These are phyloP conservation scores for Paracoccidioides lutzii DNA, from an alignment of 2,329 filamentous ascomycete species.

Conservation along the genomic window DNA sequence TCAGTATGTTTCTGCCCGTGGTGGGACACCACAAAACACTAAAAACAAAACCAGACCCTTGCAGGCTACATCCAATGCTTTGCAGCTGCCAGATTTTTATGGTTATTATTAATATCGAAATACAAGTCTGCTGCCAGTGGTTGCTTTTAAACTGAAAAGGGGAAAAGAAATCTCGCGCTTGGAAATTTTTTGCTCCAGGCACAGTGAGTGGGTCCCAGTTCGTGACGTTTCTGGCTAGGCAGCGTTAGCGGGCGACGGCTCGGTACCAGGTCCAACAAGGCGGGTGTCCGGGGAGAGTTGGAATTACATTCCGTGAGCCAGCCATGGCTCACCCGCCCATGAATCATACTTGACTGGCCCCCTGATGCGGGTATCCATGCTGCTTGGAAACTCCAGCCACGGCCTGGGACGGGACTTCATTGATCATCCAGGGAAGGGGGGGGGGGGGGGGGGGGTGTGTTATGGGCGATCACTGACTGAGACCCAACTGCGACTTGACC, in stretches of 20 bases:
- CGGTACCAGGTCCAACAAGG: constrained; percentile 1
- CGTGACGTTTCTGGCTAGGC: background rate
- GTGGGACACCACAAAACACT: background rate
- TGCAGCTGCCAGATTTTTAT: background rate
- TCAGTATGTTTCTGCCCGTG: background rate
- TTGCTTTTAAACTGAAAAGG: too few relatives aligned
- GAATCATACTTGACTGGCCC: background rate
- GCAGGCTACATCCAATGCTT: background rate
- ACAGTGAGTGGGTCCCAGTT: background rate
- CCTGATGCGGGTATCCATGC: background rate
- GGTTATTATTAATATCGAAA: background rate
- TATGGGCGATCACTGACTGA: too few relatives aligned
- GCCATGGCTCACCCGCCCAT: background rate
- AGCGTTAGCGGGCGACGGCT: background rate
- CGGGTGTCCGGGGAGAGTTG: constrained; percentile 1
- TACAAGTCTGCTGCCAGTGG: background rate
- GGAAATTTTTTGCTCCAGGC: background rate
- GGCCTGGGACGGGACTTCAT: too few relatives aligned
- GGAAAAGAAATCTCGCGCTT: background rate
- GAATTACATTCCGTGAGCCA: background rate
- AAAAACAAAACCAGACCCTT: background rate
- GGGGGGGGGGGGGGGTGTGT: background rate
- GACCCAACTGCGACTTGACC: background rate
- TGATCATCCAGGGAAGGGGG: too few relatives aligned
- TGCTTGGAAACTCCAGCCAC: background rate